Evolutionary conservation across 305 asterid species (phyloP), one percentile per base, ranked within the genome.

Genomic region (Fraxinus ornus): DNA sequence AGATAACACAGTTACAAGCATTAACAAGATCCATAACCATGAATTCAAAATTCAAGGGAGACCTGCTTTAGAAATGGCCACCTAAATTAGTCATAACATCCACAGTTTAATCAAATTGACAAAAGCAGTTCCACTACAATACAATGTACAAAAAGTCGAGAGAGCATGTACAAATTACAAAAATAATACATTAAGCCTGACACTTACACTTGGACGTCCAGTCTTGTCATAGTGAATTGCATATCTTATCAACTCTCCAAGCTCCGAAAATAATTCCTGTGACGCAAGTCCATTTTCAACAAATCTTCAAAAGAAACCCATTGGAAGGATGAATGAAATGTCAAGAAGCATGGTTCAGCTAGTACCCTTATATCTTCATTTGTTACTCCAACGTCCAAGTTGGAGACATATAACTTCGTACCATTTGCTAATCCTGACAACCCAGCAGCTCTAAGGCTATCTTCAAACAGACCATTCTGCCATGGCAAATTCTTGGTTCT

Each of bases 281-380:
- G 86, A 78, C 5, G 87, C 72, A 92, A 87, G 88, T 75, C 89
- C 84, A 44, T 85, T 87, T 86, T 89, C 91, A 93, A 90, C 75
- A 82, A 81, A 83, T 83, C 86, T 83, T 87, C 90, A 88, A 77
- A 78, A 86, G 81, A 86, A 82, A 86, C 78, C 83, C 83, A 73
- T 52, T 82, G 70, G 77, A 82, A 89, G 86, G 83, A 80, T 78
- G 89, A 79, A 72, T 72, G 28, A 72, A 72, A 72, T 72, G 49
- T 72, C 77, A 72, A 86, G 82, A 75, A 44, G 76, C 81, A 82
- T 78, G 12, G 86, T 86, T 81, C 84, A 82, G 80, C 52, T 62
- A 66, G 88, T 96, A 96, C 99, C 99, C 98, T 93, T 88, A 96
- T 96, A 84, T 96, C 99, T 82, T 95, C 97, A 80, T 87, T 94